phyloP scores from a whole-genome alignment of 2,329 filamentous ascomycete genomes.

The Xylariaceae sp. region DNA sequence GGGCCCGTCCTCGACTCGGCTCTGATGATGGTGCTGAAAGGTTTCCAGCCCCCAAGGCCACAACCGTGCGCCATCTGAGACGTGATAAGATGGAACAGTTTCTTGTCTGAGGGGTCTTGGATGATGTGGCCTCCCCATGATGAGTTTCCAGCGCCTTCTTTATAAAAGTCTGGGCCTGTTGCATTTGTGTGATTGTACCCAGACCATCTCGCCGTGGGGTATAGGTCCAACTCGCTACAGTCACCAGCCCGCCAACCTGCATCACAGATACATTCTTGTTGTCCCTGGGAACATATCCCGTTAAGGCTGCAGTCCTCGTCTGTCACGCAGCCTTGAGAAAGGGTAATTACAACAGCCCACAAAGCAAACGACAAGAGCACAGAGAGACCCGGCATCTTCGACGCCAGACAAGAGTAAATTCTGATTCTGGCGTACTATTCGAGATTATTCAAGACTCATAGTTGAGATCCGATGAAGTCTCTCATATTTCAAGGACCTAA shows the following conservation, averaged over 20 bases:
- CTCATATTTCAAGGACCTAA: not conserved
- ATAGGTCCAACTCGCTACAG: conserved; percentile 54
- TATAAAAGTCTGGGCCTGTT: conserved; percentile 37
- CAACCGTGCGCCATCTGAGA: conserved; percentile 55
- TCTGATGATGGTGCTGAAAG: conserved; percentile 52
- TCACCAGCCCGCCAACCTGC: conserved; percentile 52
- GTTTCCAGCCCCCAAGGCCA: conserved; percentile 55
- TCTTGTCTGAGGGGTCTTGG: conserved; percentile 47
- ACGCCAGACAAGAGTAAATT: not conserved
- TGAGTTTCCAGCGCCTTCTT: conserved; percentile 45
- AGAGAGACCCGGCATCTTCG: not conserved
- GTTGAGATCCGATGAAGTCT: not conserved
- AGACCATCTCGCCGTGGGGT: conserved; percentile 47
- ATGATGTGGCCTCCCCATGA: conserved; percentile 57
- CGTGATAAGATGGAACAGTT: conserved; percentile 53
- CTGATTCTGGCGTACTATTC: not conserved
- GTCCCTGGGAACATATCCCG: conserved; percentile 41
- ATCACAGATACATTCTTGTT: conserved; percentile 43
- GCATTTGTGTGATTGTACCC: conserved; percentile 55
- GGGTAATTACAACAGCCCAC: not conserved
- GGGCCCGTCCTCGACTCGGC: conserved; percentile 54
- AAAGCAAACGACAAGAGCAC: not conserved
- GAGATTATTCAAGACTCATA: too few species aligned
- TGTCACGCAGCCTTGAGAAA: conserved; percentile 23
- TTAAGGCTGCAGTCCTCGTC: conserved; percentile 49